Base-by-base conservation (phyloP, 140 eudicot species). In the Erigeron philadelphicus region DNA sequence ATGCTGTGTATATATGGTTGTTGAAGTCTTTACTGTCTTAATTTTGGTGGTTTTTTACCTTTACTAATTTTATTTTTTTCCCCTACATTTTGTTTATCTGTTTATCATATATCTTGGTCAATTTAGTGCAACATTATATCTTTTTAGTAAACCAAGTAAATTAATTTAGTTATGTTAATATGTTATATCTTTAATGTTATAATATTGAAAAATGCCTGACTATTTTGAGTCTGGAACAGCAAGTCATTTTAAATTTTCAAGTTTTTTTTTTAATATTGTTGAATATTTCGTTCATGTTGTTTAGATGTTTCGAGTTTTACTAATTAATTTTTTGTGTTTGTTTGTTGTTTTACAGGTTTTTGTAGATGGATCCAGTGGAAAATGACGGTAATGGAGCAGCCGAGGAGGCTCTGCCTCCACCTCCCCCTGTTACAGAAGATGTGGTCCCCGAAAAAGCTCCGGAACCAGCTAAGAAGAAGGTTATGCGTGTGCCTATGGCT, bases 371-470 rank as follows among this genome's bases (percentile, higher is more conserved):
- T 35, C 50, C 72, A 0, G 65, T 52, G 19, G 78, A 73, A 23
- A 73, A 10, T 3, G 77, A 76, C 11, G 83, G 79, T 3, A 75
- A 73, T 17, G 70, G 76, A 46, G 88, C 80, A 6, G 61, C 73
- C 41, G 3, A 79, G 0, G 96, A 85, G n/a, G 75, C 68, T 46
- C 67, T 90, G 54, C 97, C 97, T 0, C 96, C 97, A 9, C 96
- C 97, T 3, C 95, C 95, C 6, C 82, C 85, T 41, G 87, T 85
- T 54, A 88, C 96, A 7, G 82, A 83, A 62, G 81, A 83, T 65
- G 78, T 87, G 6, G 79, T 79, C 68, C 96, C 96, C 5, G 68
- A 77, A 23, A 72, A 83, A 69, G 83, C 82, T n/a, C 43, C 80
- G 0, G 89, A 84, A 19, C 77, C 76, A 8, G 84, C 61, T 7